Percentiles rank a stretch among this genome's conserved stretches.
These are phyloP conservation scores for Anthostomella pinea DNA, from an alignment of 2,329 filamentous ascomycete genomes.

Conservation along the genomic window DNA sequence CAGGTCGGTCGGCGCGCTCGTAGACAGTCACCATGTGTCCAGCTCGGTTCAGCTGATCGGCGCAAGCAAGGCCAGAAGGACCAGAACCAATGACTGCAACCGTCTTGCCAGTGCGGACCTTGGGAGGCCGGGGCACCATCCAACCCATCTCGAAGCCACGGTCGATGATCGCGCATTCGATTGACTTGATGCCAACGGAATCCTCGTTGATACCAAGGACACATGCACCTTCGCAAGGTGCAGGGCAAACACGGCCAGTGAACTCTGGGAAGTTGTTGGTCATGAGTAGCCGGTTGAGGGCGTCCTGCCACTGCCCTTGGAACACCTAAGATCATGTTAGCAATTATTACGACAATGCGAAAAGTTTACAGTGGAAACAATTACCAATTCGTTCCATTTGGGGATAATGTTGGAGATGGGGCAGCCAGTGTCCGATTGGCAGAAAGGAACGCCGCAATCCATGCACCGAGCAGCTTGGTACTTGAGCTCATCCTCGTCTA, in stretches of 20 bases:
- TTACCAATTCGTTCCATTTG: slow-evolving; percentile 88
- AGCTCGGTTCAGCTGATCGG: slow-evolving; percentile 91
- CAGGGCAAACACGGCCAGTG: slow-evolving; percentile 93
- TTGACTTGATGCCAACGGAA: slow-evolving; percentile 96
- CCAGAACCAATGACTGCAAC: slow-evolving; percentile 89
- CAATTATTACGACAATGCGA: background rate
- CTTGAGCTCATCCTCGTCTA: slow-evolving; percentile 93
- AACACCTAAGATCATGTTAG: background rate
- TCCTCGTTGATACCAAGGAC: slow-evolving; percentile 96
- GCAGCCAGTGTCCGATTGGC: slow-evolving; percentile 92
- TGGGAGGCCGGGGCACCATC: slow-evolving; percentile 83
- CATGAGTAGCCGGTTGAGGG: slow-evolving; percentile 86
- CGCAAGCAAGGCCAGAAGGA: slow-evolving; percentile 82
- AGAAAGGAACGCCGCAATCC: slow-evolving; percentile 98
- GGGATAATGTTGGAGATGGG: slow-evolving; percentile 97
- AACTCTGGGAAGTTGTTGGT: slow-evolving; percentile 99
- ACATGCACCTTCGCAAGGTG: slow-evolving; percentile 93
- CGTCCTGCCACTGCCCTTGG: slow-evolving; percentile 81
- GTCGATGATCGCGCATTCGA: slow-evolving; percentile 97
- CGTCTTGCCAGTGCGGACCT: slow-evolving; percentile 81
- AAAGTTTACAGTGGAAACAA: slow-evolving; percentile 23
- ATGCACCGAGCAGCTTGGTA: slow-evolving; percentile 96
- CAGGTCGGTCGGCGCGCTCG: slow-evolving; percentile 85
- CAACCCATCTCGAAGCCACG: slow-evolving; percentile 97
- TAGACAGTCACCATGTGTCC: slow-evolving; percentile 88